phyloP scores from a whole-genome alignment of 2,329 filamentous ascomycete species.

The Apiospora arundinis region DNA sequence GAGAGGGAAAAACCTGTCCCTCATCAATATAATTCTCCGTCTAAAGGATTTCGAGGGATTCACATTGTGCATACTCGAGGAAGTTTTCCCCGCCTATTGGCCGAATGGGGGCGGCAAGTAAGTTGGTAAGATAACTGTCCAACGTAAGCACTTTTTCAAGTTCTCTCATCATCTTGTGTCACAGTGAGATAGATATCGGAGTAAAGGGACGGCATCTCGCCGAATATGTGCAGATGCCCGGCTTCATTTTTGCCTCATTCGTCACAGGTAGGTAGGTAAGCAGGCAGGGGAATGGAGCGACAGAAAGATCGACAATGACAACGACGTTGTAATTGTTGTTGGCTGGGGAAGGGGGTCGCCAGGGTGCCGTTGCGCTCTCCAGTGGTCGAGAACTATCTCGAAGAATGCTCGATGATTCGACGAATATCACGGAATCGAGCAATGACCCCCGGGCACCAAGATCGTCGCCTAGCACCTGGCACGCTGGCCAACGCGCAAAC shows the following conservation, averaged over 20 bases:
- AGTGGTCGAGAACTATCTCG: neutral
- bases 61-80: neutral
- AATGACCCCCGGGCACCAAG: neutral
- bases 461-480: neutral
- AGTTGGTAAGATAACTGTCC: neutral
- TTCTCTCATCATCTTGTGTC: neutral
- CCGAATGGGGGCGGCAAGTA: neutral
- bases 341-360: neutral
- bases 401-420: neutral
- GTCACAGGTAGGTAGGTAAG: slow-evolving; percentile 6
- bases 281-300: neutral
- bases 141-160: slow-evolving; percentile 16
- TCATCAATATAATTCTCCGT: slow-evolving; percentile 7
- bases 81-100: slow-evolving; percentile 11
- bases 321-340: neutral
- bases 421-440: neutral
- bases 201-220: neutral
- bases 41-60: slow-evolving; percentile 3
- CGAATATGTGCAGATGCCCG: neutral
- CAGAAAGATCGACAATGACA: neutral
- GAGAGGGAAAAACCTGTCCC: neutral
- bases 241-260: slow-evolving; percentile 12
- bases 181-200: slow-evolving; percentile 2
- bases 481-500: slow-evolving; percentile 16
- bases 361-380: neutral